Evolutionary conservation across 2,329 filamentous ascomycete species (phyloP), one percentile per base, ranked within the genome.

Genomic region (Plectosphaerella cucumerina): DNA sequence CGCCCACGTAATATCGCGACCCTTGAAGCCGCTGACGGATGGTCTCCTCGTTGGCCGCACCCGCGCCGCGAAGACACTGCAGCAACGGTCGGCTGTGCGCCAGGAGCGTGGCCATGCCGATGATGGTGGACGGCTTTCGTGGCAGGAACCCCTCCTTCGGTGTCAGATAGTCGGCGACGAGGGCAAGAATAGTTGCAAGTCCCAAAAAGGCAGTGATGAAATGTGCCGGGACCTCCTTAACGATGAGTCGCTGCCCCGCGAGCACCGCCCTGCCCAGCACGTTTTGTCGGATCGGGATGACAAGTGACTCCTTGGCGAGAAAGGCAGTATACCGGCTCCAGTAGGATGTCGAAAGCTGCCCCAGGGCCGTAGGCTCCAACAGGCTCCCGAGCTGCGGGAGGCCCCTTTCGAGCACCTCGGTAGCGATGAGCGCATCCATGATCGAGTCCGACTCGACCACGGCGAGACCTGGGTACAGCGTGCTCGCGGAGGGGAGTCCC

Each of bases 101-200:
- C 3, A 71, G 55, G 12, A 72, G 59, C 2, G 68, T 60, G 0
- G 69, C 69, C 52, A 63, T 58, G 45, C 65, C 65, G 39, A 69
- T 59, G 10, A 71, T 60, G 3, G 64, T 65, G 15, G 59, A 62
- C 0, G 68, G 67, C 8, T 66, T 58, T 12, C 67, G 62, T 0
- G 70, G 69, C 4, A 72, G 59, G n/a, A 70, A 64, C 0, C 67
- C 66, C 31, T 56, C 56, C 22, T 35, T 63, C 0, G 69, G 67
- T 12, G 63, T 59, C 0, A 58, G 33, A n/a, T 57, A 56, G 1
- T 64, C 54, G 1, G 56, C 51, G 3, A 51, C 51, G 0, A 62
- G 31, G 2, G 54, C 55, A 0, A 68, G 46, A 2, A 61, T 6
- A 4, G 66, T 45, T 15, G 63, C 63, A 4, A 65, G 17, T 1